Base-by-base conservation (phyloP, 345 rosid species). In the Rhizophora mangle region DNA sequence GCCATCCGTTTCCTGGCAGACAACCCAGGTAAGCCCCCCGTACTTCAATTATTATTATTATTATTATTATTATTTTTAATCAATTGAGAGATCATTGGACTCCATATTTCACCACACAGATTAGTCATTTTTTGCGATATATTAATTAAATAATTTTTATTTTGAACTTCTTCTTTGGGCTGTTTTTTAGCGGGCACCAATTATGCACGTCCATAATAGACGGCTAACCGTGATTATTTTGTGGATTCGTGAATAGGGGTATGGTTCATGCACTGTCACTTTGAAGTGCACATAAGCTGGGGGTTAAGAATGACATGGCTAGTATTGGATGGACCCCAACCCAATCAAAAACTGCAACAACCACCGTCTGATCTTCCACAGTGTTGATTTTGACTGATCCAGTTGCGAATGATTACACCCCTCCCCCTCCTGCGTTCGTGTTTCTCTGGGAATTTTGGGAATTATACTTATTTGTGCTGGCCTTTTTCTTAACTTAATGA, bases 221-320 rank as follows among this genome's bases (percentile, higher is more conserved):
- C 19, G 15, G 18, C 49, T 43, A 43, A 43, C 49, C 3, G 5
- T 43, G 49, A 22, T 16, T 11, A 43, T 36, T 55, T 39, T 4
- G 20, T 37, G 8, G 51, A 26, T 22, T 39, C 32, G 32, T 52
- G 49, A 49, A 4, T 19, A 74, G 78, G 78, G 51, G 70, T 74
- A 30, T 74, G 78, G 78, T 58, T 74, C 8, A 74, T 74, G 78
- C 78, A 74, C 6, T 74, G 78, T 60, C 78, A 75, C 65, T 63
- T 75, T 9, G 78, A 75, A 9, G 70, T 75, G 18, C 78, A 75
- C 39, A 68, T 73, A 6, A 65, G 71, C 63, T 76, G 79, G 79
- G 79, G 79, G 21, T 58, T 76, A 46, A 61, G 63, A 57, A 70
- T 76, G 79, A 68, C 79, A 65, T 76, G 79, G 79, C 1, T 70